Evolutionary conservation across 2,329 filamentous ascomycete species (phyloP), one percentile per base, ranked within the genome.

Genomic region (Curvularia spicifera): DNA sequence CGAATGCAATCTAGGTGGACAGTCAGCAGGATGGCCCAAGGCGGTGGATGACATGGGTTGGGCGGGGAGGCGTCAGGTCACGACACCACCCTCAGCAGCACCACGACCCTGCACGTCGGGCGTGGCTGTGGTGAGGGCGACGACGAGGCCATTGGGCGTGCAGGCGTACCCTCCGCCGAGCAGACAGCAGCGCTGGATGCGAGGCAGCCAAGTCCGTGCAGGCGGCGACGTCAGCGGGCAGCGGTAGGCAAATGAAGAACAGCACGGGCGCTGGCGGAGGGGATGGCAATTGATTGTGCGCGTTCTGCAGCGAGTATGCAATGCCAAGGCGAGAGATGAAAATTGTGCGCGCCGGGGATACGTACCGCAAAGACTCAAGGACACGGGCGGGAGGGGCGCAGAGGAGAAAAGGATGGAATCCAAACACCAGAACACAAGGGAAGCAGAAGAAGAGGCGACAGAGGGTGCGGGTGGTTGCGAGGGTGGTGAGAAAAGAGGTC

Each of bases 371-470:
- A 57, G 56, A 53, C 53, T 57, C 60, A 66, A 69, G 64, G 61
- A 65, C 68, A 68, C 61, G 9, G n/a, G 29, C 10, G 26, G 44
- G 28, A 6, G 10, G 9, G 63, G 67, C 63, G 42, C 48, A 53
- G 43, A 39, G 54, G 54, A 58, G 54, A 64, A 60, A 69, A 59
- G 66, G 64, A 66, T 57, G 58, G 68, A 56, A 59, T 71, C 54
- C 62, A 59, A 67, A 71, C 64, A 71, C 66, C 65, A 65, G 69
- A 70, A 71, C 68, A 71, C 70, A 75, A 76, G 69, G 67, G 68
- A 70, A 73, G 42, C 61, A 64, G 67, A 70, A 60, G 63, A 54
- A 60, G 40, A 45, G 56, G 57, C 56, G 56, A 48, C 52, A 54
- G 51, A 57, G 44, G 57, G 47, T n/a, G 13, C 51, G 35, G 53